Evolutionary conservation across 345 rosid species (phyloP).

Genomic region (Isatis tinctoria): DNA sequence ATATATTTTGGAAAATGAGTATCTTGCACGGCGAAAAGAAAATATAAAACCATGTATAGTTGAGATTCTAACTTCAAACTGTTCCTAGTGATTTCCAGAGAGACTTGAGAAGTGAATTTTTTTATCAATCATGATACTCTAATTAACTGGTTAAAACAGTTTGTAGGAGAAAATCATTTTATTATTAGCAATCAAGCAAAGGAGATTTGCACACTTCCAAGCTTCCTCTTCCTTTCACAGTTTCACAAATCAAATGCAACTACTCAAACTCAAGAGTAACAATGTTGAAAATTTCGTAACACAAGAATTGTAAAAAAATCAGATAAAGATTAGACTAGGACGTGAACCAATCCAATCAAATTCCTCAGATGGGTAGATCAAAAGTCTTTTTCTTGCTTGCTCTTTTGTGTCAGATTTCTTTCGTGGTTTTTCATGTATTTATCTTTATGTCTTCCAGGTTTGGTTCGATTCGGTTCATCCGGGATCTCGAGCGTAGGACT

Average conservation of each 20-base stretch:
- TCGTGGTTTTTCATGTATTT: background rate
- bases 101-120: background rate
- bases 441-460: background rate
- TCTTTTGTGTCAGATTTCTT: background rate
- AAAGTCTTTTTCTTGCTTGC: background rate
- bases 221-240: background rate
- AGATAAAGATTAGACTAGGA: background rate
- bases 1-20: no score
- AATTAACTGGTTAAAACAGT: background rate
- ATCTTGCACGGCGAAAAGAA: no score
- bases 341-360: conserved; percentile 12
- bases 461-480: background rate
- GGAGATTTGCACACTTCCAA: background rate
- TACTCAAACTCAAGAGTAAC: background rate
- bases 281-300: background rate
- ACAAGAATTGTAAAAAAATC: conserved; percentile 2
- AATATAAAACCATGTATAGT: no score
- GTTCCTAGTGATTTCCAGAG: background rate
- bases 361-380: background rate
- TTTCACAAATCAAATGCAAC: background rate
- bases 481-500: background rate
- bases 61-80: background rate
- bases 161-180: background rate
- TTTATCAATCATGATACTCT: background rate
- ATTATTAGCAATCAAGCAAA: background rate